A percentile compares a stretch with the other conserved stretches of the same genome.
Conservation (phyloP, 2,329 filamentous ascomycete genomes). For the Paraphoma sp. region DNA sequence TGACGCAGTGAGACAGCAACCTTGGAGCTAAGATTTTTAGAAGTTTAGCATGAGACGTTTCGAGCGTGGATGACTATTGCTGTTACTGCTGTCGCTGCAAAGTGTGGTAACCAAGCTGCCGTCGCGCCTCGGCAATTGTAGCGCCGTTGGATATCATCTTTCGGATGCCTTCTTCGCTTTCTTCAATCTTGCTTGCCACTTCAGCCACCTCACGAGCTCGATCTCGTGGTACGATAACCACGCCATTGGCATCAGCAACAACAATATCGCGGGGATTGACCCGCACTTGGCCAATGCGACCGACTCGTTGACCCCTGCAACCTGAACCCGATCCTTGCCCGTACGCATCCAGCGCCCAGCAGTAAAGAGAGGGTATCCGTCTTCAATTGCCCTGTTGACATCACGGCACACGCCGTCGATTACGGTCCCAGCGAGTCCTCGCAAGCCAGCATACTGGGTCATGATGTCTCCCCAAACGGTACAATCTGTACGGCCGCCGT, state of each 20-base stretch:
- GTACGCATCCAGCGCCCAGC: background rate
- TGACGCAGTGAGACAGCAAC: no score
- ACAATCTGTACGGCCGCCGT: background rate
- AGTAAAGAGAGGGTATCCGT: background rate
- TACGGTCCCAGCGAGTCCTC: background rate
- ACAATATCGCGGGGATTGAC: background rate
- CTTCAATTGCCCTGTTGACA: background rate
- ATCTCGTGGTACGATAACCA: background rate
- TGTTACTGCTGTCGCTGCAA: background rate
- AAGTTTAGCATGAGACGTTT: no score
- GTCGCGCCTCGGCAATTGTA: background rate
- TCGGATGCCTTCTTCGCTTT: background rate
- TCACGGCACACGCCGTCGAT: background rate
- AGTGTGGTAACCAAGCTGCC: background rate
- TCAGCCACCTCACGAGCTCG: background rate
- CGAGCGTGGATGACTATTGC: no score
- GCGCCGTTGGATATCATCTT: background rate
- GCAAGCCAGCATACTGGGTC: background rate
- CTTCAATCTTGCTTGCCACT: background rate
- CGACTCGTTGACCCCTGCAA: background rate
- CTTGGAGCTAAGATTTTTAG: no score
- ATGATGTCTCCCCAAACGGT: background rate
- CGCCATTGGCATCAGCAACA: background rate
- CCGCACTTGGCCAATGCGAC: conserved; percentile 6
- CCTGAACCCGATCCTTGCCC: background rate